Evolutionary conservation across 805 yeast species (phyloP), one percentile per base, ranked within the genome.

Genomic region (Cyberlindnera bimundalis): DNA sequence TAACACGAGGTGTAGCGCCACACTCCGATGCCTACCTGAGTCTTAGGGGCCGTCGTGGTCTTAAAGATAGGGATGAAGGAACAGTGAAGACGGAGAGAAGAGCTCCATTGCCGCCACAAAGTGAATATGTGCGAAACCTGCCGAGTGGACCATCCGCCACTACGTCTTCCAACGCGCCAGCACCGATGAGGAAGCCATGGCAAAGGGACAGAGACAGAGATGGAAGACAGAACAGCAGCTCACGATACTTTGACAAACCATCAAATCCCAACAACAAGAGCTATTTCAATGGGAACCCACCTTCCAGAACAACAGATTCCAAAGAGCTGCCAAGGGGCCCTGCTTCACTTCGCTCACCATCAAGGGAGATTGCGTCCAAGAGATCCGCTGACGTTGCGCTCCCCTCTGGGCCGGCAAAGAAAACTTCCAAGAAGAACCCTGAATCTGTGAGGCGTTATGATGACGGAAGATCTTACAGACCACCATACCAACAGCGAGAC

Each of bases 391-490:
- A 40, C 15, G 37, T 16, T 9, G 23, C 26, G 10, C 37, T 40
- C 6, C 44, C 44, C 8, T 26, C 44, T 3, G 44, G 44, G 10
- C 44, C 35, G n/a, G 26, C 44, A 3, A 40, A 36, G 37, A 40
- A 40, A 30, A 17, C 14, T 11, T 3, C 18, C 15, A 40, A 35
- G 36, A 34, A 29, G 15, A 35, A 32, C 15, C 12, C 6, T 5
- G 30, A 23, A 5, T 6, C n/a, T 6, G 36, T 33, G 19, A 39
- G 35, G 19, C 29, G 18, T 3, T 40, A 40, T 20, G 26, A 34
- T n/a, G 44, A 40, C n/a, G 42, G 46, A 17, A 26, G 43, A 29
- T 35, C 42, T 4, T 36, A 42, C 27, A 42, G 42, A 31, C 39
- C 42, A 9, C 4, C 29, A 11, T 24, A 30, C 16, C 15, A 6